Evolutionary conservation across 2,329 filamentous ascomycete species (phyloP).

Genomic region (Diaporthe vexans): DNA sequence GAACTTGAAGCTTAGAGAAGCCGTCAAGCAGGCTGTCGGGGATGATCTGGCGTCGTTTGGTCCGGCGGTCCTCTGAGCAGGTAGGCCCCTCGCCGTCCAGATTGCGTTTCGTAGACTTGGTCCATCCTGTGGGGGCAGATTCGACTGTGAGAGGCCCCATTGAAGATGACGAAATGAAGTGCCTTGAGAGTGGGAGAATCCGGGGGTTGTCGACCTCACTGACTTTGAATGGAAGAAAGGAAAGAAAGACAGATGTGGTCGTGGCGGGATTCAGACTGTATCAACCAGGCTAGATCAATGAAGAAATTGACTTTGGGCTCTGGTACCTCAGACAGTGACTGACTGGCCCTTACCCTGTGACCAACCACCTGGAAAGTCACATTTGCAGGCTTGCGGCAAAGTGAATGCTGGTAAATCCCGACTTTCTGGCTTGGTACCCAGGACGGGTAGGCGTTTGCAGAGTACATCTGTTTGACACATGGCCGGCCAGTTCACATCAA

Average conservation of each 20-base stretch:
- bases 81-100: background rate
- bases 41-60: background rate
- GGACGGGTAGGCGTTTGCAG: too few species aligned
- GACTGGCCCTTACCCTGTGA: background rate
- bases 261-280: background rate
- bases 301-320: background rate
- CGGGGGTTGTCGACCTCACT: background rate
- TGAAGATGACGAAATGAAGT: background rate
- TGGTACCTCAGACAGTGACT: background rate
- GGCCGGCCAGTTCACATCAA: too few species aligned
- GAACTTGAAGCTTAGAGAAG: background rate
- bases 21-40: constrained; percentile 1
- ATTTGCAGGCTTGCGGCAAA: background rate
- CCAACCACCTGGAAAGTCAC: background rate
- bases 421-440: too few species aligned
- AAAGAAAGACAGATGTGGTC: background rate
- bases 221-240: background rate
- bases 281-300: background rate
- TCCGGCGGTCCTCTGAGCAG: background rate
- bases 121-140: background rate
- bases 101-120: background rate
- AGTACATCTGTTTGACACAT: too few species aligned
- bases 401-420: background rate
- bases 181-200: background rate
- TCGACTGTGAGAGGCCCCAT: background rate